Conservation (phyloP, 352 stramenopile genomes). For the Pythium rishiriense region DNA sequence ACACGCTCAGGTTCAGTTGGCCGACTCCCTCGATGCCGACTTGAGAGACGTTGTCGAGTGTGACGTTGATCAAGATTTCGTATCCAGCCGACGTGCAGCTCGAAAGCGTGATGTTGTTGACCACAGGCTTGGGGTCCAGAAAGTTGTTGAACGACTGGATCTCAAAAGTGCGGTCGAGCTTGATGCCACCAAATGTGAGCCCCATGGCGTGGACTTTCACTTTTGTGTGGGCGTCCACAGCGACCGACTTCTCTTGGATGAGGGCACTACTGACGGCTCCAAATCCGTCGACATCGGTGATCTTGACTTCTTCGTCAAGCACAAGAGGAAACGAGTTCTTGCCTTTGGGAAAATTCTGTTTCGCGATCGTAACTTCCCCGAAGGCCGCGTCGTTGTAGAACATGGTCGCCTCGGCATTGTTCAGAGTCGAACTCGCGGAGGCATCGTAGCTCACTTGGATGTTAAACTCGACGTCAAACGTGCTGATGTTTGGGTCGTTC, state of each 20-base stretch:
- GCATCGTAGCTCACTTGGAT: slow-evolving; percentile 52
- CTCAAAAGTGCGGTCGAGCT: slow-evolving; percentile 41
- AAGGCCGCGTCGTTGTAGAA: slow-evolving; percentile 45
- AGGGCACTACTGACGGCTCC: slow-evolving; percentile 39
- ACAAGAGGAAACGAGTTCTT: slow-evolving; percentile 54
- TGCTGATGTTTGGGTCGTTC: slow-evolving; percentile 26
- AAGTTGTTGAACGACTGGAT: slow-evolving; percentile 59
- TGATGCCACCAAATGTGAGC: slow-evolving; percentile 43
- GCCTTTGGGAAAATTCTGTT: slow-evolving; percentile 47
- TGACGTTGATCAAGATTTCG: slow-evolving; percentile 61
- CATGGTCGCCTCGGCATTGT: slow-evolving; percentile 44
- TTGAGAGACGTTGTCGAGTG: slow-evolving; percentile 42
- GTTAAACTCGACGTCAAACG: slow-evolving; percentile 50
- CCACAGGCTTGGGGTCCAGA: slow-evolving; percentile 31
- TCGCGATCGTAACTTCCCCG: slow-evolving; percentile 46
- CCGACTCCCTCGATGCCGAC: slow-evolving; percentile 58
- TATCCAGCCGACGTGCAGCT: slow-evolving; percentile 38
- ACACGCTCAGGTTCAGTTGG: slow-evolving; percentile 62
- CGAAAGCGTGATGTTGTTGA: slow-evolving; percentile 54
- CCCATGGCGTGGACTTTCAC: slow-evolving; percentile 50
- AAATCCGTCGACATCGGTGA: slow-evolving; percentile 46
- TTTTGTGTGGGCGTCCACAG: slow-evolving; percentile 31
- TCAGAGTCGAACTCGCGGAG: slow-evolving; percentile 38
- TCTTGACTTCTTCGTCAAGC: slow-evolving; percentile 31
- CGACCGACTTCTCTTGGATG: slow-evolving; percentile 36